Conservation (phyloP, 371 early-diverging fungal genomes). For the Synchytrium microbalum region DNA sequence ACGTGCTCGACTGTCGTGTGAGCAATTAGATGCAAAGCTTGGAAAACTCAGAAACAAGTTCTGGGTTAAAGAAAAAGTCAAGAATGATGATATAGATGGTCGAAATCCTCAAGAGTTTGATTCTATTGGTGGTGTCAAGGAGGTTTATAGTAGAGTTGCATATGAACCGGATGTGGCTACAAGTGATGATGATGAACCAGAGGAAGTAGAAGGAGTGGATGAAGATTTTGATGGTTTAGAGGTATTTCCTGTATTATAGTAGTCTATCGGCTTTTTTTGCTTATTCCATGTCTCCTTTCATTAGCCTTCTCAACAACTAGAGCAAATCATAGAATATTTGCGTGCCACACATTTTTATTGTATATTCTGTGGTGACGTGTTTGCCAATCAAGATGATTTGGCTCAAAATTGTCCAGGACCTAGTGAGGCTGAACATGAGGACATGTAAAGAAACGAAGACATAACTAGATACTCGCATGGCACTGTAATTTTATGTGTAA, state of each 20-base stretch:
- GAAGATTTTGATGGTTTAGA: neutral
- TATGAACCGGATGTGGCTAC: neutral
- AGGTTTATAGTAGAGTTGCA: neutral
- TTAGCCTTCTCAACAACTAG: neutral
- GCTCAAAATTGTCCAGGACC: neutral
- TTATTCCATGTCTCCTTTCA: neutral
- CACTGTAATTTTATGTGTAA: too few relatives aligned
- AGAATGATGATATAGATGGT: neutral
- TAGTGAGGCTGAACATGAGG: neutral
- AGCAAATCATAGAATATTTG: conserved; percentile 2
- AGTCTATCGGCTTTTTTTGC: neutral
- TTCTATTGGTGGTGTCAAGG: neutral
- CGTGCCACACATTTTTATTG: conserved; percentile 1
- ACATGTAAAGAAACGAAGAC: too few relatives aligned
- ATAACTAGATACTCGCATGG: too few relatives aligned
- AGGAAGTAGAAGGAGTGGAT: neutral
- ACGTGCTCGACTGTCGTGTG: neutral
- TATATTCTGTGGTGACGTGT: neutral
- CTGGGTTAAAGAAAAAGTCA: neutral
- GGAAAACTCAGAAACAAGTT: neutral
- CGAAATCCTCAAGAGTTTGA: neutral
- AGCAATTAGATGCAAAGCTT: neutral
- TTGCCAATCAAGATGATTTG: neutral
- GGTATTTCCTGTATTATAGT: neutral
- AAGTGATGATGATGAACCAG: neutral